These are phyloP conservation scores for Paraurostyla sp. DNA, from an alignment of 73 alveolate genomes.

Conservation along the genomic window DNA sequence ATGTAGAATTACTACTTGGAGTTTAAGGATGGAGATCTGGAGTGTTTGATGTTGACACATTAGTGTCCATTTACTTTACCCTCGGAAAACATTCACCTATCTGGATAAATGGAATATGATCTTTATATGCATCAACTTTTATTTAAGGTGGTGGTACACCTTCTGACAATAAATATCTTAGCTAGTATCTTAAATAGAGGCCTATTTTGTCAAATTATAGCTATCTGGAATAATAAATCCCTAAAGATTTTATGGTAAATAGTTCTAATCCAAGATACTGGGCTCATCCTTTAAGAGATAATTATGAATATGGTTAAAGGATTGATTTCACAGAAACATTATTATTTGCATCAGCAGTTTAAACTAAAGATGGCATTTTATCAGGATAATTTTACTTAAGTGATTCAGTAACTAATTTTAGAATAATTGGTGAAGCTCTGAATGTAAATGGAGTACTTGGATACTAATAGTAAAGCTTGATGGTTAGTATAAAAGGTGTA, in stretches of 20 bases:
- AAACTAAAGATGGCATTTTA: neutral
- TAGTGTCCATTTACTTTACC: too few relatives aligned
- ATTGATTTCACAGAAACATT: slow-evolving; percentile 64
- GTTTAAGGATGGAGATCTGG: slow-evolving; percentile 28
- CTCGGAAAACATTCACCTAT: neutral
- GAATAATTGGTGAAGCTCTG: slow-evolving; percentile 19
- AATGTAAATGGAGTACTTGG: neutral
- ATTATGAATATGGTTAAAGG: neutral
- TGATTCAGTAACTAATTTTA: slow-evolving; percentile 4
- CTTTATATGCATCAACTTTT: too few relatives aligned
- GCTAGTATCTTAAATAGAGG: too few relatives aligned
- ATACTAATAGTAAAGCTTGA: neutral
- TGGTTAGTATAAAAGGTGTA: slow-evolving; percentile 35
- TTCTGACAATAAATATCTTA: too few relatives aligned
- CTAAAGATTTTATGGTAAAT: neutral
- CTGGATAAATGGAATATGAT: too few relatives aligned
- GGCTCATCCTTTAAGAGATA: slow-evolving; percentile 25
- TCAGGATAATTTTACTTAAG: slow-evolving; percentile 54
- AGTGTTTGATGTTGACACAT: neutral
- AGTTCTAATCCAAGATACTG: neutral
- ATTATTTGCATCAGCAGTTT: slow-evolving; percentile 7
- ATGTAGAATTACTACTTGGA: slow-evolving; percentile 3
- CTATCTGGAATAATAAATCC: too few relatives aligned
- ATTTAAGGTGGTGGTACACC: too few relatives aligned
- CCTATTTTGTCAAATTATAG: too few relatives aligned